phyloP scores from a whole-genome alignment of 2,329 filamentous ascomycete species.

The Aspergillus costaricaensis region DNA sequence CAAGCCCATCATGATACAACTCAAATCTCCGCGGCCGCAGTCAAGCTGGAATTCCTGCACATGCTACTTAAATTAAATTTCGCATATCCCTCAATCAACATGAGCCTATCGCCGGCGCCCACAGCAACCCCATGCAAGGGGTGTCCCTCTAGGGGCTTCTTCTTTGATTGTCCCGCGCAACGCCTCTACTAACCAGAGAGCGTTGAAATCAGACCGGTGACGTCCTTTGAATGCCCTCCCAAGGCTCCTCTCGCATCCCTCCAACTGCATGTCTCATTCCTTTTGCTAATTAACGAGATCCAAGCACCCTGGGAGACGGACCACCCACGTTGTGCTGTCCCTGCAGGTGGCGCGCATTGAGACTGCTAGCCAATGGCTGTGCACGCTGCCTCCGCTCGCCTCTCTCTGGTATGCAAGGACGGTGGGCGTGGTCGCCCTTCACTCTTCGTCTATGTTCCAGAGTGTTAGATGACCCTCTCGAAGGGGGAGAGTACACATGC shows the following conservation, averaged over 20 bases:
- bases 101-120: slow-evolving; percentile 21
- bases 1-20: slow-evolving; percentile 12
- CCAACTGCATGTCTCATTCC: slow-evolving; percentile 37
- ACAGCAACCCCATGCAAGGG: slow-evolving; percentile 33
- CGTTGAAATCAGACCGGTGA: slow-evolving; percentile 17
- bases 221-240: slow-evolving; percentile 23
- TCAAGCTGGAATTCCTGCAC: slow-evolving; percentile 18
- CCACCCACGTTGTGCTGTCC: slow-evolving; percentile 37
- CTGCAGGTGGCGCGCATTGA: slow-evolving; percentile 27
- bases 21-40: slow-evolving; percentile 15
- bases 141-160: slow-evolving; percentile 23
- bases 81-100: slow-evolving; percentile 24
- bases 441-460: slow-evolving; percentile 28
- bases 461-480: slow-evolving; percentile 29
- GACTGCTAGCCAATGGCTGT: slow-evolving; percentile 30
- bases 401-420: slow-evolving; percentile 44
- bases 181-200: slow-evolving; percentile 17
- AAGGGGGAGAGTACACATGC: slow-evolving; percentile 30
- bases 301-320: slow-evolving; percentile 24
- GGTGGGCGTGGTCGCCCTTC: slow-evolving; percentile 25
- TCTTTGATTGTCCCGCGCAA: slow-evolving; percentile 31
- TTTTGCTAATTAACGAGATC: slow-evolving; percentile 32
- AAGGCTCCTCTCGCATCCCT: slow-evolving; percentile 20
- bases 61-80: slow-evolving; percentile 22
- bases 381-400: slow-evolving; percentile 23